phyloP scores from a whole-genome alignment of 176 grass and related monocot species.

The Otatea glauca region DNA sequence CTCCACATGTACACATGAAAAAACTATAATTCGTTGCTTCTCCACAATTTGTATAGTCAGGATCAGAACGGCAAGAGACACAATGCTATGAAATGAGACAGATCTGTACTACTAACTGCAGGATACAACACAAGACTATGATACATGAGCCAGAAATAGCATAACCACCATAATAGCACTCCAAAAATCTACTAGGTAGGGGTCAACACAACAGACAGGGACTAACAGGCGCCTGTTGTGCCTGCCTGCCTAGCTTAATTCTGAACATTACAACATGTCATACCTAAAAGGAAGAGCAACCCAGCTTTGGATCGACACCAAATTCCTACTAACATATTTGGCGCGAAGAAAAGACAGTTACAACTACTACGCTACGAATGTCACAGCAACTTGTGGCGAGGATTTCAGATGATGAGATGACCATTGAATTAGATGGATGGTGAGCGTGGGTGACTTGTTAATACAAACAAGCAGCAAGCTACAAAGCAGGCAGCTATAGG shows the following conservation, averaged over 20 bases:
- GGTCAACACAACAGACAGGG: background rate
- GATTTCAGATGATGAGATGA: background rate
- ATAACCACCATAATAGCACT: conserved; percentile 29
- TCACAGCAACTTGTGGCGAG: background rate
- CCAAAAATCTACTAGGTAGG: conserved; percentile 22
- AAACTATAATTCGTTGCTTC: background rate
- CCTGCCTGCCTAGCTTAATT: conserved; percentile 35
- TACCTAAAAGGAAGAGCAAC: background rate
- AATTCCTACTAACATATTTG: background rate
- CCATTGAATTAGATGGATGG: conserved; percentile 10
- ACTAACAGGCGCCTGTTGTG: background rate
- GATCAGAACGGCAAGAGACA: background rate
- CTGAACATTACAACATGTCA: conserved; percentile 17
- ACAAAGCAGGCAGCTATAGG: background rate
- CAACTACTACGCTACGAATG: background rate
- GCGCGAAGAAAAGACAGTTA: background rate
- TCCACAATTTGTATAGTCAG: background rate
- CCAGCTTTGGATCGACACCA: background rate
- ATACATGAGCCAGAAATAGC: background rate
- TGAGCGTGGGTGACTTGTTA: background rate
- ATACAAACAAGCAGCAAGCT: background rate
- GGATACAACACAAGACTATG: background rate
- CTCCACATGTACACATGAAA: no score
- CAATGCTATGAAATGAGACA: background rate
- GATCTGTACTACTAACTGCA: background rate